Conservation (phyloP, 208 protist genomes). For the Tritrichomonas foetus region DNA sequence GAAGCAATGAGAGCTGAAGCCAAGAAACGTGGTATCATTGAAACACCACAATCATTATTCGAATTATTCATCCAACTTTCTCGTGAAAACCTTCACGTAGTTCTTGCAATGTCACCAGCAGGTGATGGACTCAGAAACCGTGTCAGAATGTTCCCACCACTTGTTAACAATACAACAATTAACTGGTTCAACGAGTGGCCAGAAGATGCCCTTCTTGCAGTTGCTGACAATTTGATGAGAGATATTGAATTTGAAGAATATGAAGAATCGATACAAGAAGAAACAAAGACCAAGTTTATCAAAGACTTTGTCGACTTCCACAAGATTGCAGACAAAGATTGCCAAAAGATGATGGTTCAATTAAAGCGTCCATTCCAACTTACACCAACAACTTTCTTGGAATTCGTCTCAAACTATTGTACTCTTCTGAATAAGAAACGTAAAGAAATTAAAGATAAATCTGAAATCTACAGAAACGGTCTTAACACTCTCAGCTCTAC, state of each 20-base stretch:
- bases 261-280: conserved; percentile 41
- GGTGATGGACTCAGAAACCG: conserved; percentile 81
- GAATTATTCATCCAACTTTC: conserved; percentile 87
- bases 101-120: conserved; percentile 91
- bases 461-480: conserved; percentile 64
- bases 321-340: conserved; percentile 70
- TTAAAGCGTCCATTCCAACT: conserved; percentile 88
- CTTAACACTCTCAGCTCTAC: conserved; percentile 66
- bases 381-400: conserved; percentile 92
- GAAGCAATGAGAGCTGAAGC: conserved; percentile 79
- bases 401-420: conserved; percentile 85
- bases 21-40: conserved; percentile 62
- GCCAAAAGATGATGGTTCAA: conserved; percentile 78
- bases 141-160: conserved; percentile 90
- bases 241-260: conserved; percentile 66
- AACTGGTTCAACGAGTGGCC: conserved; percentile 97
- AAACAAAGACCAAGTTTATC: conserved; percentile 68
- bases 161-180: conserved; percentile 93
- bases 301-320: conserved; percentile 85
- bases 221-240: conserved; percentile 70
- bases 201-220: conserved; percentile 84
- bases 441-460: conserved; percentile 64
- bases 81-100: conserved; percentile 82
- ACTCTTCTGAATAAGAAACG: conserved; percentile 80
- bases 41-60: conserved; percentile 73